Evolutionary conservation across 768 basidiomycete species (phyloP), one percentile per base, ranked within the genome.

Genomic region (Pleurotus eryngii): DNA sequence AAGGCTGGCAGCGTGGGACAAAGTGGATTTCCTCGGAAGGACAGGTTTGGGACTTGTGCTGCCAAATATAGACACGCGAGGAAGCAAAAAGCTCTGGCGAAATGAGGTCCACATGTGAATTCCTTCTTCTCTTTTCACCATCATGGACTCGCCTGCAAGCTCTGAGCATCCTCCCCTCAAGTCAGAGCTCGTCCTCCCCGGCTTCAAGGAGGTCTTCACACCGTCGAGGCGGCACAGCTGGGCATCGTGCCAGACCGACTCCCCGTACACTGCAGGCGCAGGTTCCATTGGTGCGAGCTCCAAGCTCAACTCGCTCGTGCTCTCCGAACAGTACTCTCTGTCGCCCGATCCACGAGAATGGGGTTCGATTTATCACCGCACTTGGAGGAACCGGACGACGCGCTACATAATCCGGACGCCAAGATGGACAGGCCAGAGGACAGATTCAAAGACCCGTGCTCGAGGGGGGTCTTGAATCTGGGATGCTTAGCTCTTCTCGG

Each of bases 401-500:
- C 81, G 46, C 72, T 92, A 17, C 89, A 92, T 67, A 82, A 89
- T 60, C 89, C 89, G 26, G 77, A 83, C 57, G 61, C 65, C 50
- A 65, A 64, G 27, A 59, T 65, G 27, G 68, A 72, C 48, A 61
- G 43, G 57, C 70, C 72, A 50, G 76, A 72, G 38, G 69, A 66
- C 46, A 67, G 70, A 55, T 70, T 69, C 43, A 71, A n/a, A 26
- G 47, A 68, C 68, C 49, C 22, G 74, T 77, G 57, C 59, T 69
- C 55, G 70, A 73, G 12, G 78, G 79, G 15, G 72, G 80, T 57
- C 71, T 79, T 51, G 5, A 94, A 95, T 65, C 66, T 90, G 0
- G 86, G 90, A 1, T 92, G 89, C 66, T 73, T 94, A 20, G 59
- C 79, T 53, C 56, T 87, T 49, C 69, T 92, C 12, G 73, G 79